phyloP scores from a whole-genome alignment of 805 yeast species.

The Suhomyces prunicola region DNA sequence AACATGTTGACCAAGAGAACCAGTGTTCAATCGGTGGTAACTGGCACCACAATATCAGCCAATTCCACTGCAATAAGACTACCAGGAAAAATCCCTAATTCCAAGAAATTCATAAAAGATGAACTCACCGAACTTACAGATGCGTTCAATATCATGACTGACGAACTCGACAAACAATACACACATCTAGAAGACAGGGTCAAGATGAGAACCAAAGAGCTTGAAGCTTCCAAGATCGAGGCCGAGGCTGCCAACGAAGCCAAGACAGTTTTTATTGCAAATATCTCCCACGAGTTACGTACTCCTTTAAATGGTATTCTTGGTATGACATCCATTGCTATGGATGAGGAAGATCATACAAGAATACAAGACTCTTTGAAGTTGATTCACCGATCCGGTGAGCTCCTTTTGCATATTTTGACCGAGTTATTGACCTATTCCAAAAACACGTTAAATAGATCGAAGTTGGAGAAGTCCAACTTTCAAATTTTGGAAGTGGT shows the following conservation, averaged over 20 bases:
- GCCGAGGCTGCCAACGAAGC: slow-evolving; percentile 97
- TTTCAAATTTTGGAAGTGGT: slow-evolving; percentile 80
- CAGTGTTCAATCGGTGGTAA: slow-evolving; percentile 27
- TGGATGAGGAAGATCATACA: slow-evolving; percentile 73
- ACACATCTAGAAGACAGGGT: slow-evolving; percentile 85
- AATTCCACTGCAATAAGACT: slow-evolving; percentile 38
- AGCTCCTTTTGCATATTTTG: slow-evolving; percentile 78
- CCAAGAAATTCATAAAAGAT: slow-evolving; percentile 59
- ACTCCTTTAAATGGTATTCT: slow-evolving; percentile 95
- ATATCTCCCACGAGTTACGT: slow-evolving; percentile 89
- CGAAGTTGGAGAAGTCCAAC: slow-evolving; percentile 78
- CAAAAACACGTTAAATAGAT: slow-evolving; percentile 82
- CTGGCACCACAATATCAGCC: slow-evolving; percentile 37
- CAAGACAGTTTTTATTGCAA: slow-evolving; percentile 88
- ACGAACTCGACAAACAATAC: slow-evolving; percentile 81
- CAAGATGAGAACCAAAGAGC: slow-evolving; percentile 75
- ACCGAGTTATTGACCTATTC: slow-evolving; percentile 90
- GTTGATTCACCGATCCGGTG: slow-evolving; percentile 88
- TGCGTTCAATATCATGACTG: slow-evolving; percentile 89
- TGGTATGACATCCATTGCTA: slow-evolving; percentile 92
- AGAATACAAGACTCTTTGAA: slow-evolving; percentile 73
- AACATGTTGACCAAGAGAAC: slow-evolving; percentile 11
- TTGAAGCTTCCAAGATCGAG: slow-evolving; percentile 81
- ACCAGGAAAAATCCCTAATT: slow-evolving; percentile 34
- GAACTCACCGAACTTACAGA: slow-evolving; percentile 85